Evolutionary conservation across 2,329 filamentous ascomycete species (phyloP), one percentile per base, ranked within the genome.

Genomic region (Colletotrichum sp.): DNA sequence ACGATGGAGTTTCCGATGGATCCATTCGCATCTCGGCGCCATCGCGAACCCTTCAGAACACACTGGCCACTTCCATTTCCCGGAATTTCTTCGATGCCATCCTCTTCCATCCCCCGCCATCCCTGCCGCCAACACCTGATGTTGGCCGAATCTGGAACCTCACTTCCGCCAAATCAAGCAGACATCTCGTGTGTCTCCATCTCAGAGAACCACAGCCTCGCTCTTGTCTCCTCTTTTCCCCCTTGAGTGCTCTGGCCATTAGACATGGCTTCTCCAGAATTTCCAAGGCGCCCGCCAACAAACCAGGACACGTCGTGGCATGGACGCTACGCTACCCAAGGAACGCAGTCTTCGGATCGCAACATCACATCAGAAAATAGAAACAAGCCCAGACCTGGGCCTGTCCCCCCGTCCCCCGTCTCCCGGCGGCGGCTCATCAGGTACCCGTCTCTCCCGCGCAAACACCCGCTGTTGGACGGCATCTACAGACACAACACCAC

Each of bases 361-460:
- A 16, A 21, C 55, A 24, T 28, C 36, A 18, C n/a, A 49, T 49
- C 70, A 67, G 24, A 49, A 57, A 68, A 49, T 68, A 72, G 63
- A 63, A 72, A 36, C 69, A 66, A n/a, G 34, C 32, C 21, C 55
- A 52, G 44, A 52, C 44, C 44, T 52, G 10, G 67, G 32, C 55
- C 69, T 57, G 30, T 24, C 44, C 15, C n/a, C 21, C n/a, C 21
- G 18, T n/a, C 21, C 30, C 65, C n/a, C 49, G 52, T 39, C 34
- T 34, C 28, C 64, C 49, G 49, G 18, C 24, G n/a, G 34, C 18
- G 30, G 44, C 44, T 36, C 26, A 52, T 65, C 73, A 73, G 73
- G 70, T 68, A 73, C 73, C n/a, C 44, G 72, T 64, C 49, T 63
- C 34, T 71, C 60, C 52, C 62, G 55, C 36, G 26, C 68, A 60